Evolutionary conservation across 352 stramenopile genomes (phyloP).

Genomic region (Phytopythium boreale): DNA sequence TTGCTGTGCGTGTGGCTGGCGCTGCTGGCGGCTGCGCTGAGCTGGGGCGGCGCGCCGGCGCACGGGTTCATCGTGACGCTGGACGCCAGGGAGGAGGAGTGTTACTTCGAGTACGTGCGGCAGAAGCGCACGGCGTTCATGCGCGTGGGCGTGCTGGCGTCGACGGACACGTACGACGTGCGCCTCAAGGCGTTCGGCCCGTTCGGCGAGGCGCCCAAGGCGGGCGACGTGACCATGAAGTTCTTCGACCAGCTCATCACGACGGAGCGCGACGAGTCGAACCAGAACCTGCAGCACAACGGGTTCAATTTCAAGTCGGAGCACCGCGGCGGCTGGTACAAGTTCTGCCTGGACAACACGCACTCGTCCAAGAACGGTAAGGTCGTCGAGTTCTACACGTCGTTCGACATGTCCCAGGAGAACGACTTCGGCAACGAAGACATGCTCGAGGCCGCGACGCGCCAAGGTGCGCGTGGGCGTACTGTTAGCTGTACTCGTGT

Average conservation of each 20-base stretch:
- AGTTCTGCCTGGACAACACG: conserved; percentile 80
- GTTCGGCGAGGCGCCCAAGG: conserved; percentile 44
- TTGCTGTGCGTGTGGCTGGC: conserved; percentile 14
- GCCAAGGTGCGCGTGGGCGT: conserved; percentile 48
- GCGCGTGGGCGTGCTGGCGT: conserved; percentile 75
- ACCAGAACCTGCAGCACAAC: conserved; percentile 80
- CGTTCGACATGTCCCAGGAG: conserved; percentile 75
- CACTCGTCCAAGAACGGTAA: conserved; percentile 64
- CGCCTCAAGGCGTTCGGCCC: conserved; percentile 71
- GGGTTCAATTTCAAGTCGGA: conserved; percentile 87
- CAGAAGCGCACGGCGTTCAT: conserved; percentile 85
- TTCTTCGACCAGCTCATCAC: conserved; percentile 80
- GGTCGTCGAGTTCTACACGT: conserved; percentile 80
- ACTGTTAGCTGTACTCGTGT: neutral
- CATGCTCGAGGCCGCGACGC: conserved; percentile 58
- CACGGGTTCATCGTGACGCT: conserved; percentile 58
- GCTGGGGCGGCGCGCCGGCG: conserved; percentile 13
- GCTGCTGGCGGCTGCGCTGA: conserved; percentile 20
- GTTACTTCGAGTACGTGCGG: conserved; percentile 84
- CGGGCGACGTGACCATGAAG: conserved; percentile 46
- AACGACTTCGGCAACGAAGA: conserved; percentile 74
- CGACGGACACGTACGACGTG: conserved; percentile 69
- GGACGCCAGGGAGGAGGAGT: conserved; percentile 51
- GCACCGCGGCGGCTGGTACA: conserved; percentile 82
- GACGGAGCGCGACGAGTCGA: conserved; percentile 53